Percentiles rank a stretch among this genome's conserved stretches.
Evolutionary conservation across 257 asterid species (phyloP).

Genomic region (Scutellaria barbata): DNA sequence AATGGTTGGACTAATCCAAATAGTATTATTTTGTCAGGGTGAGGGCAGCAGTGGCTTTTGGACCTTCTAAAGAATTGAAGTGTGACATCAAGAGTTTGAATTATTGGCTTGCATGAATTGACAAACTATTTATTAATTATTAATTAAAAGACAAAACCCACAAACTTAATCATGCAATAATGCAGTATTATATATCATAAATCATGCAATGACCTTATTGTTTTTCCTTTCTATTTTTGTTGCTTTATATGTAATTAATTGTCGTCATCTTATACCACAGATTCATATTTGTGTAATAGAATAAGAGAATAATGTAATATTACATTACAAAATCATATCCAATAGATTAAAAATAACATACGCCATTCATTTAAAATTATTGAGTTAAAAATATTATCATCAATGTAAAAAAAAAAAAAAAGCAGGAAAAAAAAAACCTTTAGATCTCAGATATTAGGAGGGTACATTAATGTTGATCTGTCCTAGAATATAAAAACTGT

Average conservation of each 20-base stretch:
- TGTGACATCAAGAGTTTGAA: slow-evolving; percentile 41
- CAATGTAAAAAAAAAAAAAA: too few species aligned
- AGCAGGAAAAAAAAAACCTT: not conserved
- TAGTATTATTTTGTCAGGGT: not conserved
- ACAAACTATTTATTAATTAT: slow-evolving; percentile 27
- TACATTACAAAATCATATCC: not conserved
- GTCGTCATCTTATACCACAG: not conserved
- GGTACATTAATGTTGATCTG: slow-evolving; percentile 13
- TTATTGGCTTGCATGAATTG: slow-evolving; percentile 40
- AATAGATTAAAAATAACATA: not conserved
- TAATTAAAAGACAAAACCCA: slow-evolving; percentile 26
- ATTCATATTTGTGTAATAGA: not conserved
- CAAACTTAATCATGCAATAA: slow-evolving; percentile 37
- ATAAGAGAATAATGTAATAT: not conserved
- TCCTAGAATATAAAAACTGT: not conserved
- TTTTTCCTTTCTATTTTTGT: not conserved
- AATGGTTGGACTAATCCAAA: slow-evolving; percentile 24
- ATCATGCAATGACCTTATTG: slow-evolving; percentile 6
- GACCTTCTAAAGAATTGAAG: slow-evolving; percentile 27
- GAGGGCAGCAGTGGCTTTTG: slow-evolving; percentile 41
- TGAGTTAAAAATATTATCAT: not conserved
- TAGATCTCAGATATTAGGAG: not conserved
- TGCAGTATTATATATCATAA: slow-evolving; percentile 27
- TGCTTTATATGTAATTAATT: not conserved
- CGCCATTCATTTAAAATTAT: not conserved